Evolutionary conservation across 2,329 filamentous ascomycete species (phyloP).

Genomic region (Calycina marina): DNA sequence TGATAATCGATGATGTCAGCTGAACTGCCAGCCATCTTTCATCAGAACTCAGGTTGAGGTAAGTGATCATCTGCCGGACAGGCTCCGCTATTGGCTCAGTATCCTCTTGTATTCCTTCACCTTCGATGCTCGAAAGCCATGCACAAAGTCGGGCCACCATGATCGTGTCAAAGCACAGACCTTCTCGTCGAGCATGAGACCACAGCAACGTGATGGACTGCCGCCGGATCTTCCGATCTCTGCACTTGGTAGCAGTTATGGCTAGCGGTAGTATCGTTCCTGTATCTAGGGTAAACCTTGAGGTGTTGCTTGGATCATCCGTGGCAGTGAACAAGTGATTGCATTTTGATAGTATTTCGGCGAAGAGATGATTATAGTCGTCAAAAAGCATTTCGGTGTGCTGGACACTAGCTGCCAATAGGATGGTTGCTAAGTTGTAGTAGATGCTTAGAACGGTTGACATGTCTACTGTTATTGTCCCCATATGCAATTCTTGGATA

Average conservation of each 20-base stretch:
- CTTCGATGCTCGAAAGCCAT: slow-evolving; percentile 21
- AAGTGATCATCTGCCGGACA: slow-evolving; percentile 17
- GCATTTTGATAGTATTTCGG: slow-evolving; percentile 19
- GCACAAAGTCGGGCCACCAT: slow-evolving; percentile 20
- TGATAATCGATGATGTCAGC: slow-evolving; percentile 14
- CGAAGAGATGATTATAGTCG: slow-evolving; percentile 17
- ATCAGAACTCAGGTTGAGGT: slow-evolving; percentile 20
- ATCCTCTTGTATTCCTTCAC: slow-evolving; percentile 19
- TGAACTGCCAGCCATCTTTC: slow-evolving; percentile 21
- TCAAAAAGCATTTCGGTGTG: slow-evolving; percentile 21
- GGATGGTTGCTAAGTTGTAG: slow-evolving; percentile 20
- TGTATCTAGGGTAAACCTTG: slow-evolving; percentile 20
- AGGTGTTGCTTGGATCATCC: slow-evolving; percentile 19
- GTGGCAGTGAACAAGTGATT: slow-evolving; percentile 16
- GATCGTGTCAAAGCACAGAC: slow-evolving; percentile 21
- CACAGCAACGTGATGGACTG: slow-evolving; percentile 19
- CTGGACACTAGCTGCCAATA: slow-evolving; percentile 18
- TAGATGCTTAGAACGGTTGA: slow-evolving; percentile 20
- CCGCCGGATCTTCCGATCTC: slow-evolving; percentile 16
- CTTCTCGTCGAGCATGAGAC: slow-evolving; percentile 21
- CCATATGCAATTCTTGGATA: slow-evolving; percentile 13
- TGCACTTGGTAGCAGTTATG: slow-evolving; percentile 21
- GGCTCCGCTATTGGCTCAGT: slow-evolving; percentile 16
- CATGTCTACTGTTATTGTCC: slow-evolving; percentile 13
- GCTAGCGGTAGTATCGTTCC: slow-evolving; percentile 21